A percentile compares a stretch with the other conserved stretches of the same genome.
Evolutionary conservation across 176 grass and related monocot species (phyloP).

Genomic region (Calamus simplicifolius): DNA sequence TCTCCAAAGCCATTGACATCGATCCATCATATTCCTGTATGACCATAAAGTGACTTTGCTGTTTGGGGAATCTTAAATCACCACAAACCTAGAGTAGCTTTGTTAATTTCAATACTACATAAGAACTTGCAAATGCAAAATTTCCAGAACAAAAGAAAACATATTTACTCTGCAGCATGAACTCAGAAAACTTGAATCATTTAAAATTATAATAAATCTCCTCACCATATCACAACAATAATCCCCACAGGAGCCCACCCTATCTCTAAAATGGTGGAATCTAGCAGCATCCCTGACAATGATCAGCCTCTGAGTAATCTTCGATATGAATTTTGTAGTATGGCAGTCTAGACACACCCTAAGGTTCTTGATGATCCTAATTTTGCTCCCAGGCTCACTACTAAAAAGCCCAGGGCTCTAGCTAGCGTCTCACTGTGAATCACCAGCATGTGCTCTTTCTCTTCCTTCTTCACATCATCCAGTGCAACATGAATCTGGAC

Average conservation of each 20-base stretch:
- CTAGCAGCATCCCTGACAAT: constrained; percentile 20
- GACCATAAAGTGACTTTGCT: no score
- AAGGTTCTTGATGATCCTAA: constrained; percentile 22
- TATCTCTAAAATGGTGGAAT: constrained; percentile 21
- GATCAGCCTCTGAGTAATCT: constrained; percentile 18
- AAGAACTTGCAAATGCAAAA: no score
- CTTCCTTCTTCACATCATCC: constrained; percentile 14
- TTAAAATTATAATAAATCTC: no score
- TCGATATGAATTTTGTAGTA: constrained; percentile 11
- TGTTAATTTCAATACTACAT: no score
- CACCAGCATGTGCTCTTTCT: constrained; percentile 19
- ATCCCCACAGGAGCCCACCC: constrained; percentile 14
- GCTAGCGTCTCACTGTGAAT: constrained; percentile 21
- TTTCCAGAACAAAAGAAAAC: no score
- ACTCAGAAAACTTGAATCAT: no score
- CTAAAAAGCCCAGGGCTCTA: constrained; percentile 5
- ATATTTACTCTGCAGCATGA: no score
- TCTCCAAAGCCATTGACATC: no score
- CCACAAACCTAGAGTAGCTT: no score
- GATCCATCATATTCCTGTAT: no score
- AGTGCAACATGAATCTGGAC: constrained; percentile 9
- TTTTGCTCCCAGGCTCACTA: constrained; percentile 9
- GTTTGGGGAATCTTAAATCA: no score
- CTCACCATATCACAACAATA: not conserved
- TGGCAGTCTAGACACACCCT: constrained; percentile 23